phyloP scores from a whole-genome alignment of 129 eudicot genomes.

The Artemisia tridentata region DNA sequence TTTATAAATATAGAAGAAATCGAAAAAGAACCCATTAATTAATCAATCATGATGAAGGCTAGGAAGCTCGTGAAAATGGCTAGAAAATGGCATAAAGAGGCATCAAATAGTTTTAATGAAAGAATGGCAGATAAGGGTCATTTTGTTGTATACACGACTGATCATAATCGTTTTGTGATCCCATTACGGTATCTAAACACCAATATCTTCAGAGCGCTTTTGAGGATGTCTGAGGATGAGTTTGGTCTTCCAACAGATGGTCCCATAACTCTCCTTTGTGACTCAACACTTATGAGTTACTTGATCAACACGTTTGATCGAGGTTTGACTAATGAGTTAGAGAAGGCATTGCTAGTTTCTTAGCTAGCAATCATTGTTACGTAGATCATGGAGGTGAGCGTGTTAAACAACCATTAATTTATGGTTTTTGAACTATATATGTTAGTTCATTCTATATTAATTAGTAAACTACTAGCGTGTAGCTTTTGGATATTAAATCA shows the following conservation, averaged over 20 bases:
- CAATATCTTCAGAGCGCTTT: slow-evolving; percentile 39
- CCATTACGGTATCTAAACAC: slow-evolving; percentile 46
- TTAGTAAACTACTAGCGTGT: neutral
- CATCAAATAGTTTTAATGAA: slow-evolving; percentile 19
- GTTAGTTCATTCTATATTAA: slow-evolving; percentile 3
- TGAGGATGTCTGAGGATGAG: slow-evolving; percentile 62
- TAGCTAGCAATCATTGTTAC: slow-evolving; percentile 31
- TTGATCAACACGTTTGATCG: slow-evolving; percentile 24
- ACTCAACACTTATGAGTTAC: slow-evolving; percentile 38
- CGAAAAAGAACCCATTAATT: neutral
- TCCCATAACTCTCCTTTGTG: slow-evolving; percentile 55
- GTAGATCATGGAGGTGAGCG: slow-evolving; percentile 18
- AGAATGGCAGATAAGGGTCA: slow-evolving; percentile 44
- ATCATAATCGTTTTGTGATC: slow-evolving; percentile 40
- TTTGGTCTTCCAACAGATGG: slow-evolving; percentile 52
- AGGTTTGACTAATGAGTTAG: slow-evolving; percentile 23
- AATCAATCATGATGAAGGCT: slow-evolving; percentile 26
- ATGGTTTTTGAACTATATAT: neutral
- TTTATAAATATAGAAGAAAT: neutral
- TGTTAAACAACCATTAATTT: slow-evolving; percentile 8
- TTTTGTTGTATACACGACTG: slow-evolving; percentile 48
- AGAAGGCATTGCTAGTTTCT: slow-evolving; percentile 41
- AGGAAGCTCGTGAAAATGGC: slow-evolving; percentile 51
- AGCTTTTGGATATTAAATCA: neutral
- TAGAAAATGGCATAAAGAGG: slow-evolving; percentile 42